Conservation (phyloP, 306 rosid genomes). For the Sophora flavescens region DNA sequence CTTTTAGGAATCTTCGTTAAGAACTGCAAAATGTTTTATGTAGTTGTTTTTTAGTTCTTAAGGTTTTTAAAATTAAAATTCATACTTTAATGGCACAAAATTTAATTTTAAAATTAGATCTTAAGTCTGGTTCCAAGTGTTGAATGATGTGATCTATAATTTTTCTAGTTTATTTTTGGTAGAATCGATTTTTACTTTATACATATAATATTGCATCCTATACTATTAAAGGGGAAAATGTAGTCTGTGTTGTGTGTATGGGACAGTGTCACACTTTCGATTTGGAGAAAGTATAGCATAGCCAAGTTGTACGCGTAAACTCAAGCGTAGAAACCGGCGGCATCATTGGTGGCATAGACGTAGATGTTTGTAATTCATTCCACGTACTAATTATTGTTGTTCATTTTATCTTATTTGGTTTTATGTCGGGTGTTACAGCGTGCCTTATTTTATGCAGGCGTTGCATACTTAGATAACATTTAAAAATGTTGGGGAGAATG, state of each 20-base stretch:
- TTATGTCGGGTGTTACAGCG: not conserved
- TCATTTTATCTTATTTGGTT: not conserved
- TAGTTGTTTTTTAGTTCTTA: too few species aligned
- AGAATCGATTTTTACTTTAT: too few species aligned
- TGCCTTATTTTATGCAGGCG: not conserved
- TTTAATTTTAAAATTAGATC: too few species aligned
- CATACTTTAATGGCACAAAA: too few species aligned
- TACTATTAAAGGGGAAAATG: too few species aligned
- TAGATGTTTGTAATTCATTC: not conserved
- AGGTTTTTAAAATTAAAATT: too few species aligned
- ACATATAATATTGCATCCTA: too few species aligned
- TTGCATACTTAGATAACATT: not conserved
- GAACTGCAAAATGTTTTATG: not conserved
- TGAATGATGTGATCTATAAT: not conserved
- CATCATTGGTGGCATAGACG: not conserved
- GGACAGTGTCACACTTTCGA: not conserved
- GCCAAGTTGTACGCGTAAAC: not conserved
- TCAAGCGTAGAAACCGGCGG: constrained; percentile 24
- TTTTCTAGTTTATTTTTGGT: not conserved
- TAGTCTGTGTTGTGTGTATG: not conserved
- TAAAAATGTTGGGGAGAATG: too few species aligned
- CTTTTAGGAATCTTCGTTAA: not conserved
- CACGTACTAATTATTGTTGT: not conserved
- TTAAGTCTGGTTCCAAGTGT: too few species aligned
- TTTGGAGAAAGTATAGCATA: not conserved